phyloP scores from a whole-genome alignment of 2,329 filamentous ascomycete species.

The Alternaria alternata region DNA sequence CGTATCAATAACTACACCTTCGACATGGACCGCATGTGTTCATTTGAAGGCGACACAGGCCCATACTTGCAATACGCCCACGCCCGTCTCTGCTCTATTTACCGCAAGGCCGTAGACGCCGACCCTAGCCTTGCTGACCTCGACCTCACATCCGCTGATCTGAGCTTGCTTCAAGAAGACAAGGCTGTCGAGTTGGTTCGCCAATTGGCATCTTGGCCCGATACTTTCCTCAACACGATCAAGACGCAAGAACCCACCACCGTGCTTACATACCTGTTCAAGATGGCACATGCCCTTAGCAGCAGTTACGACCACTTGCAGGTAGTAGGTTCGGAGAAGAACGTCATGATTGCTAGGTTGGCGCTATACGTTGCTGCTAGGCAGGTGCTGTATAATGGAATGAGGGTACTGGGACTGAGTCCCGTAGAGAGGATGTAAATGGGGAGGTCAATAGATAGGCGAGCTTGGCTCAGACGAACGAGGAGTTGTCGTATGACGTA shows the following conservation, averaged over 20 bases:
- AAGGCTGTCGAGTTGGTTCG: conserved; percentile 78
- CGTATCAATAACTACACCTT: conserved; percentile 75
- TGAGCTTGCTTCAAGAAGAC: conserved; percentile 72
- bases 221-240: conserved; percentile 82
- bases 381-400: conserved; percentile 81
- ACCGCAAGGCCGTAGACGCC: conserved; percentile 61
- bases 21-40: conserved; percentile 82
- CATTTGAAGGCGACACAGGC: conserved; percentile 85
- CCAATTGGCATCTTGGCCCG: conserved; percentile 83
- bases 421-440: conserved; percentile 70
- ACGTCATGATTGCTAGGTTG: conserved; percentile 71
- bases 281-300: conserved; percentile 83
- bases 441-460: neutral
- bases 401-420: conserved; percentile 79
- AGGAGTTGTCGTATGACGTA: neutral
- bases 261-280: conserved; percentile 77
- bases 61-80: conserved; percentile 85
- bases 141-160: conserved; percentile 72
- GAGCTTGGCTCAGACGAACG: neutral
- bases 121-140: conserved; percentile 59
- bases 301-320: conserved; percentile 83
- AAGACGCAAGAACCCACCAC: conserved; percentile 81
- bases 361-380: conserved; percentile 78
- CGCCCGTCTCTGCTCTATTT: conserved; percentile 48
- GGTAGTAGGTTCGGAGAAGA: conserved; percentile 79